Evolutionary conservation across 1,284 basidiomycete genomes (phyloP).

Genomic region (Cystobasidium slooffiae): DNA sequence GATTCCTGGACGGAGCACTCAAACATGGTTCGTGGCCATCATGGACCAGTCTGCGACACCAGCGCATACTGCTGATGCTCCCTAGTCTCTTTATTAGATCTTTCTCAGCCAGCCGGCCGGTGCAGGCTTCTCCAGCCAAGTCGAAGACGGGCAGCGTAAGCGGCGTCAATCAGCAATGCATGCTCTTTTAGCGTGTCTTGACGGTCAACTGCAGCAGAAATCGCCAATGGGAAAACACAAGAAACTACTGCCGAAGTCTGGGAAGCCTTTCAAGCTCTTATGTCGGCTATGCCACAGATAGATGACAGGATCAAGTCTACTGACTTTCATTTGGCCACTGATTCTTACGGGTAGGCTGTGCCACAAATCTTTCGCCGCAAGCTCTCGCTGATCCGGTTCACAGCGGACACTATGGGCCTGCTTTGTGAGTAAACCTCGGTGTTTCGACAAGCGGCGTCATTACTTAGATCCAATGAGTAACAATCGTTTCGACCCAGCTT

Average conservation of each 20-base stretch:
- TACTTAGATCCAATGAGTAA: neutral
- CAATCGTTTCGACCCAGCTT: neutral
- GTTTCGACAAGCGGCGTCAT: neutral
- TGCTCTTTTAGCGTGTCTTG: too few relatives aligned
- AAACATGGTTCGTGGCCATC: neutral
- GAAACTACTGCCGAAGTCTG: constrained; percentile 17
- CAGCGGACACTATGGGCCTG: constrained; percentile 6
- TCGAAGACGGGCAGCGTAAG: neutral
- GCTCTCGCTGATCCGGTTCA: neutral
- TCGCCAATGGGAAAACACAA: neutral
- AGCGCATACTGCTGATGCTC: too few relatives aligned
- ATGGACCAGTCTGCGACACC: too few relatives aligned
- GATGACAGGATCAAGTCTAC: constrained; percentile 16
- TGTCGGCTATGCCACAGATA: constrained; percentile 8
- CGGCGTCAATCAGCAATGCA: too few relatives aligned
- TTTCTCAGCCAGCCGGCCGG: constrained; percentile 24
- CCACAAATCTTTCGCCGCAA: neutral
- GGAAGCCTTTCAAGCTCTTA: constrained; percentile 25
- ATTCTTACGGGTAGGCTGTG: constrained; percentile 5
- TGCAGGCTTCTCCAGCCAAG: constrained; percentile 23
- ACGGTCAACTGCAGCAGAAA: too few relatives aligned
- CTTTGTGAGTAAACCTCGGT: neutral
- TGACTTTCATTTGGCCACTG: constrained; percentile 30
- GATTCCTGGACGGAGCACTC: constrained; percentile 26
- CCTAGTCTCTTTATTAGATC: neutral